These are phyloP conservation scores for Fusarium oxysporum DNA, from an alignment of 2,329 filamentous ascomycete genomes.

Conservation along the genomic window DNA sequence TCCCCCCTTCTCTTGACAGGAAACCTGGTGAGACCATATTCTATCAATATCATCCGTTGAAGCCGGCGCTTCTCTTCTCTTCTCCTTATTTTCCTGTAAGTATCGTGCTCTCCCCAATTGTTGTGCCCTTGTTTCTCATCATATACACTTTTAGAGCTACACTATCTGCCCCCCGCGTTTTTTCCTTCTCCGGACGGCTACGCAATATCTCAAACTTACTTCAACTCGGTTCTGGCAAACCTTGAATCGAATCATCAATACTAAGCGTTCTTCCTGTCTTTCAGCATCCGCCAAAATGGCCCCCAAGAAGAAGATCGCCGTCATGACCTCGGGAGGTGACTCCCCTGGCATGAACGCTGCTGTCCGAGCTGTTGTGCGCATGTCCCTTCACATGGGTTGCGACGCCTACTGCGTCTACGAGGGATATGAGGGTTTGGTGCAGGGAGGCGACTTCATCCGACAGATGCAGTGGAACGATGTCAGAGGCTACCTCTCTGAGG, in stretches of 20 bases:
- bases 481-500: constrained; percentile 91
- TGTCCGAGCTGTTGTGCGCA: constrained; percentile 90
- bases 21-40: constrained; percentile 43
- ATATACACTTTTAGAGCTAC: constrained; percentile 42
- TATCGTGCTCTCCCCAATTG: constrained; percentile 9
- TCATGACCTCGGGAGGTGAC: constrained; percentile 96
- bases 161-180: constrained; percentile 47
- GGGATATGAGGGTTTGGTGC: constrained; percentile 94
- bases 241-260: constrained; percentile 32
- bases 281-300: constrained; percentile 55
- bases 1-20: constrained; percentile 30
- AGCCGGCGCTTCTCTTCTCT: constrained; percentile 23
- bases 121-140: constrained; percentile 40
- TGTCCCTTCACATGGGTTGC: constrained; percentile 85
- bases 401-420: constrained; percentile 88
- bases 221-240: constrained; percentile 40
- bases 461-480: constrained; percentile 94
- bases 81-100: constrained; percentile 34
- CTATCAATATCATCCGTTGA: constrained; percentile 38
- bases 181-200: constrained; percentile 44
- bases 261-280: constrained; percentile 20
- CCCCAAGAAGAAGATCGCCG: constrained; percentile 77
- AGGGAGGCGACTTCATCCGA: constrained; percentile 87
- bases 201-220: constrained; percentile 30
- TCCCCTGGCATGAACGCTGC: constrained; percentile 95